A percentile compares a stretch with the other conserved stretches of the same genome.
Conservation (phyloP, 2,329 filamentous ascomycete genomes). For the Botrytis byssoidea region DNA sequence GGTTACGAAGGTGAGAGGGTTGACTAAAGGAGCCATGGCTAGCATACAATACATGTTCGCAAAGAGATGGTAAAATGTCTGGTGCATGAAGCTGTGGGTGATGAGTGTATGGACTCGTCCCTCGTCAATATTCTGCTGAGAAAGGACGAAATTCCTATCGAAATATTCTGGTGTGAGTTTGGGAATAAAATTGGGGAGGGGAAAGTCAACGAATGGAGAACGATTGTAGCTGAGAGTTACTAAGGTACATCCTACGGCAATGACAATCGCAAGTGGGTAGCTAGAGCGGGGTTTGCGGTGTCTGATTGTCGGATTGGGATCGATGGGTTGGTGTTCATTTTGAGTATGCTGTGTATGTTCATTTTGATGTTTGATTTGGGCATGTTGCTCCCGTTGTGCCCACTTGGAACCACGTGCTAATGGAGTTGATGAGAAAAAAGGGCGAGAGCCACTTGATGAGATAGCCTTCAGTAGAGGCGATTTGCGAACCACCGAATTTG, state of each 20-base stretch:
- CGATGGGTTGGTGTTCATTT: neutral
- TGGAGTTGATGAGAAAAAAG: slow-evolving; percentile 9
- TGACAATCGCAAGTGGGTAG: slow-evolving; percentile 10
- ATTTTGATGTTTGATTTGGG: neutral
- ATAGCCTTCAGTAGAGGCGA: neutral
- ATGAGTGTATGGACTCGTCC: slow-evolving; percentile 7
- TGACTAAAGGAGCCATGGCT: neutral
- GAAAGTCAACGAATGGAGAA: neutral
- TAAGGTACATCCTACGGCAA: slow-evolving; percentile 10
- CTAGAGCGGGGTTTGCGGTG: neutral
- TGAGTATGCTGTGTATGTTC: neutral
- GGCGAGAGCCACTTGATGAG: slow-evolving; percentile 2
- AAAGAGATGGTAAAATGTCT: neutral
- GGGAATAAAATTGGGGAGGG: neutral
- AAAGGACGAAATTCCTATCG: slow-evolving; percentile 2
- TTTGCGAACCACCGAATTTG: neutral
- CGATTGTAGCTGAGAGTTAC: slow-evolving; percentile 15
- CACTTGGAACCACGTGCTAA: neutral
- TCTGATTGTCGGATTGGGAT: neutral
- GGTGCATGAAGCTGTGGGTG: slow-evolving; percentile 14
- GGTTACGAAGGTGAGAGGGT: neutral
- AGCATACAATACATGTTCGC: slow-evolving; percentile 8
- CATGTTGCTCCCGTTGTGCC: neutral
- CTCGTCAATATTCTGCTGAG: slow-evolving; percentile 10
- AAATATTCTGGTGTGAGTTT: slow-evolving; percentile 1